phyloP scores from a whole-genome alignment of 139 green algal genomes.

The Chloropicon primus region DNA sequence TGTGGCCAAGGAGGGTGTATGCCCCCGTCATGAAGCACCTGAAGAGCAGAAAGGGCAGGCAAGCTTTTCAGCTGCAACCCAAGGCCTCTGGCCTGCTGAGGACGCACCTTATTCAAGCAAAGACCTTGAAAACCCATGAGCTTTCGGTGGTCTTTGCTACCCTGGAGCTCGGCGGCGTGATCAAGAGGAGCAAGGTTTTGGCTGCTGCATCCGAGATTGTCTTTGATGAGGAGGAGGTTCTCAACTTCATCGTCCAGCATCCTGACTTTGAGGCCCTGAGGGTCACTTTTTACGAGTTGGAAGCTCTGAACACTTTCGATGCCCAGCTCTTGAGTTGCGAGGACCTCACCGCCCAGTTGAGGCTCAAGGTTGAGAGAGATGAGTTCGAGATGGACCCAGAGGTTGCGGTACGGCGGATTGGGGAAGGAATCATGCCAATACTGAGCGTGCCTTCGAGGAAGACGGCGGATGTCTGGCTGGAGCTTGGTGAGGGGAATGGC shows the following conservation, averaged over 20 bases:
- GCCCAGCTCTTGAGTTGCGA: background rate
- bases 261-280: background rate
- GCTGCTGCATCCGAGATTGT: background rate
- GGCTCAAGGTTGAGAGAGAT: background rate
- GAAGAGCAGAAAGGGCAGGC: background rate
- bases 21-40: background rate
- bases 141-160: background rate
- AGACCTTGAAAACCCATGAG: background rate
- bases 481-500: background rate
- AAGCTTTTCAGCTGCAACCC: background rate
- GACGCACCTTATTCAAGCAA: background rate
- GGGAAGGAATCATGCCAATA: background rate
- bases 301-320: background rate
- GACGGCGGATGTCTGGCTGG: background rate
- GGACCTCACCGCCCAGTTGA: background rate
- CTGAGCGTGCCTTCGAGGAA: background rate
- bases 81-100: background rate
- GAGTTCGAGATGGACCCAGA: background rate
- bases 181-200: background rate
- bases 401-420: background rate
- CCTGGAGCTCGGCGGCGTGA: background rate
- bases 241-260: background rate
- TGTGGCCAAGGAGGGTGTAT: background rate
- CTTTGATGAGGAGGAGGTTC: background rate
- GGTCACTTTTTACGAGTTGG: background rate